A percentile compares a stretch with the other conserved stretches of the same genome.
These are phyloP conservation scores for Herpetospermum pedunculosum DNA, from an alignment of 306 rosid species.

Conservation along the genomic window DNA sequence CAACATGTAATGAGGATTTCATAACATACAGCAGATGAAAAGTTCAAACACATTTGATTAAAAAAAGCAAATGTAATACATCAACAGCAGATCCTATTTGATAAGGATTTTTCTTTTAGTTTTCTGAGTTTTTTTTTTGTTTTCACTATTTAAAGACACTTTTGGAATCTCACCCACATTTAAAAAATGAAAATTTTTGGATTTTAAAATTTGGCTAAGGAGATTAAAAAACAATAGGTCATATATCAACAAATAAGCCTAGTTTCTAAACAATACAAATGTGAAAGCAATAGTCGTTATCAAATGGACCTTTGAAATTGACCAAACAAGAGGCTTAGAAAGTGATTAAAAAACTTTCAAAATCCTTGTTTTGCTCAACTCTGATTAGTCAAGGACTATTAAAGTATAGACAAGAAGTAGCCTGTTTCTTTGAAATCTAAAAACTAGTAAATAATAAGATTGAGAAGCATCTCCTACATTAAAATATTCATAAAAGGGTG, in stretches of 20 bases:
- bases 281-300: not conserved
- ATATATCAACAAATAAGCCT: not conserved
- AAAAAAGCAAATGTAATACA: not conserved
- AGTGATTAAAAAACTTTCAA: constrained; percentile 16
- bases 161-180: not conserved
- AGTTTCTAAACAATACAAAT: not conserved
- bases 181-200: not conserved
- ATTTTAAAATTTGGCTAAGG: not conserved
- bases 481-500: constrained; percentile 17
- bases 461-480: constrained; percentile 40
- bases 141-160: not conserved
- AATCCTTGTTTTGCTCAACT: constrained; percentile 40
- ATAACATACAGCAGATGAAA: constrained; percentile 11
- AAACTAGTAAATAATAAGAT: constrained; percentile 17
- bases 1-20: constrained; percentile 28
- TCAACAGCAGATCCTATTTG: not conserved
- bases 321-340: constrained; percentile 12
- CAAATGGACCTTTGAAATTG: constrained; percentile 13
- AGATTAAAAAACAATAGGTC: not conserved
- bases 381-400: constrained; percentile 22
- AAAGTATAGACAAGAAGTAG: constrained; percentile 27
- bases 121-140: not conserved
- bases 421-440: constrained; percentile 20
- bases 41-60: not conserved
- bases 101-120: not conserved